These are phyloP conservation scores for Candida andamanensis DNA, from an alignment of 805 yeast genomes.

Conservation along the genomic window DNA sequence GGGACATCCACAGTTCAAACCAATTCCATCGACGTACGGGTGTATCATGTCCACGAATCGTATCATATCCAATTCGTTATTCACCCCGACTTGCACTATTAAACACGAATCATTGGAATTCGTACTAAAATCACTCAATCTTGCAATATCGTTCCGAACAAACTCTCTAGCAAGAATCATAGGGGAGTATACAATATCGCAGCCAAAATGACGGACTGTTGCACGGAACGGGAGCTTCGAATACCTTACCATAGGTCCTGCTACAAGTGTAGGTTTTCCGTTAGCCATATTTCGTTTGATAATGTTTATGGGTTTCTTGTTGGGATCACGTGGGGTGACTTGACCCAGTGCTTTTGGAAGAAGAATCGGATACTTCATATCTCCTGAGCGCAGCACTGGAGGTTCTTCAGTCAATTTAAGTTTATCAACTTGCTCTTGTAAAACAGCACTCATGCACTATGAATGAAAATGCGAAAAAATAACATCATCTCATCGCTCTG, in stretches of 20 bases:
- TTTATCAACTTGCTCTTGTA: too few species aligned
- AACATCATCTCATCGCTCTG: too few species aligned
- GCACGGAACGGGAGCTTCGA: conserved; percentile 90
- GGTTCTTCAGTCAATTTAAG: too few species aligned
- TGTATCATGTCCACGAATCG: conserved; percentile 84
- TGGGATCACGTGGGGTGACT: conserved; percentile 1
- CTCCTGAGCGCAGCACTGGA: too few species aligned
- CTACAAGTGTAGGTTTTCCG: conserved; percentile 35
- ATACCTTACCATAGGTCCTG: conserved; percentile 97
- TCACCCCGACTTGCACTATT: conserved; percentile 87
- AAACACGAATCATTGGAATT: conserved; percentile 64
- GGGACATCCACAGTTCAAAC: conserved; percentile 97
- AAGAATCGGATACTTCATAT: too few species aligned
- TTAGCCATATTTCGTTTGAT: conserved; percentile 18
- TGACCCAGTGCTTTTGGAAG: not conserved
- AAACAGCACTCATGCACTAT: too few species aligned
- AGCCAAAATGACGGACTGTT: conserved; percentile 59
- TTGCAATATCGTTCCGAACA: conserved; percentile 76
- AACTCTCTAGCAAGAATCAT: conserved; percentile 96
- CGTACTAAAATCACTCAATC: conserved; percentile 81
- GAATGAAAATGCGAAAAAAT: too few species aligned
- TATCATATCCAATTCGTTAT: conserved; percentile 73
- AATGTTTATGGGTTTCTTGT: conserved; percentile 28
- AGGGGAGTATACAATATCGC: conserved; percentile 88
- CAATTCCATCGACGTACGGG: conserved; percentile 90